Evolutionary conservation across 2,329 filamentous ascomycete genomes (phyloP).

Genomic region (Fusarium sp.): DNA sequence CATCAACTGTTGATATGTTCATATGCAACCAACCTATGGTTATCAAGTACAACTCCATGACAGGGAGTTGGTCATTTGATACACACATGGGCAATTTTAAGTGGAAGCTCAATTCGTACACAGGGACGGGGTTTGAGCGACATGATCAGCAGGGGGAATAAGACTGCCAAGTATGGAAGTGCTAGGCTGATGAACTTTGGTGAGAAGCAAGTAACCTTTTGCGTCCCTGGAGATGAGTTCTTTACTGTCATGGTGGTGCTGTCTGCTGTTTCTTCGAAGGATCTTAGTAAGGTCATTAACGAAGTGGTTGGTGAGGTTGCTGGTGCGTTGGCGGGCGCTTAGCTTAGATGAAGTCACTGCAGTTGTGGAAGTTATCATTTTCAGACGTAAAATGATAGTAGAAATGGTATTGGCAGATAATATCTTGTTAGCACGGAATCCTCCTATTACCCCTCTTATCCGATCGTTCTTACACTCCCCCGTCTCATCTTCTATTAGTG

Average conservation of each 20-base stretch:
- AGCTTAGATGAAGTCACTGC: not conserved
- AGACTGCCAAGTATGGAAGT: conserved; percentile 41
- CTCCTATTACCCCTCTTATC: too few relatives aligned
- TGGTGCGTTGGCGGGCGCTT: conserved; percentile 8
- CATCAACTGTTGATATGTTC: conserved; percentile 32
- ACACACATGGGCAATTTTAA: conserved; percentile 44
- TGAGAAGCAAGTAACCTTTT: conserved; percentile 41
- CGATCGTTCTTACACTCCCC: not conserved
- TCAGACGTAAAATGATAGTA: not conserved
- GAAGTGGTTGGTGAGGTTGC: conserved; percentile 24
- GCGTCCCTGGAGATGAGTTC: conserved; percentile 40
- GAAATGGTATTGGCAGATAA: not conserved
- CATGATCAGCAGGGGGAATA: conserved; percentile 35
- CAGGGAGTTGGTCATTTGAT: conserved; percentile 34
- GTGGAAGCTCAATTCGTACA: conserved; percentile 44
- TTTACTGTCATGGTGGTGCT: conserved; percentile 42
- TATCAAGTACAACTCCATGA: conserved; percentile 32
- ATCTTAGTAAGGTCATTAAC: conserved; percentile 15
- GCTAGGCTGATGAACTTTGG: conserved; percentile 11
- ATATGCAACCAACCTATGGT: conserved; percentile 40
- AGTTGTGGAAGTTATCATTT: too few relatives aligned
- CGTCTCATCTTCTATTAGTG: accelerated
- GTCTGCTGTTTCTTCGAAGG: conserved; percentile 32
- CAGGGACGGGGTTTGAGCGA: conserved; percentile 30
- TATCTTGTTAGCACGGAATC: not conserved